Evolutionary conservation across 129 eudicot species (phyloP), one percentile per base, ranked within the genome.

Genomic region (Gnaphalium uliginosum): DNA sequence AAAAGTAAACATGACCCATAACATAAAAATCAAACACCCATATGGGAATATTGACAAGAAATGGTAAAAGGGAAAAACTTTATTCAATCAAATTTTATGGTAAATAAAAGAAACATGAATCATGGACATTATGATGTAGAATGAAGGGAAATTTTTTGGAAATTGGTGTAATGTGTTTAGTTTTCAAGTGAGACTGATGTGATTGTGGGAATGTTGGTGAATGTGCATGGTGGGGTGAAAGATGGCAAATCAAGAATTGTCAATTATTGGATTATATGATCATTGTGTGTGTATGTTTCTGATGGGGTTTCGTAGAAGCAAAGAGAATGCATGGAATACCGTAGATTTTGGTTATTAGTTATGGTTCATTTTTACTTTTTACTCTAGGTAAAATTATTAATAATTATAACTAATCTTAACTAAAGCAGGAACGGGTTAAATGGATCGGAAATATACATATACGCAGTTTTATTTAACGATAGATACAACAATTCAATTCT

Each of bases 1-100:
- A 18, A 61, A 78, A 71, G 66, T 50, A 62, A 71, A 43, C 71
- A 11, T 60, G 82, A 63, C 77, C 72, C 71, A 64, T 79, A 43
- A 39, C 74, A 54, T 18, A 26, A 43, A 73, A 63, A 79, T 79
- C 74, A 33, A 33, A 76, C 32, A 51, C 59, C 22, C 81, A 76
- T 67, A 76, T 76, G 81, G 59, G 68, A 67, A 53, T 8, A 2
- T 76, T 39, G 46, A 76, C 59, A 26, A 18, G 29, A 76, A 67
- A 76, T 67, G 59, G 81, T 67, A 56, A 76, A n/a, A 22, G 21
- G 8, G 1, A 26, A 37, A 56, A 18, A 17, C 18, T 37, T 67
- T 35, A 53, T 51, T 59, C 24, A 0, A 57, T 57, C 66, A 37
- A 18, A 35, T 67, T n/a, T 17, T 11, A 5, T 43, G 4, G 51